These are phyloP conservation scores for Diaporthe capsici DNA, from an alignment of 2,329 filamentous ascomycete species.

Conservation along the genomic window DNA sequence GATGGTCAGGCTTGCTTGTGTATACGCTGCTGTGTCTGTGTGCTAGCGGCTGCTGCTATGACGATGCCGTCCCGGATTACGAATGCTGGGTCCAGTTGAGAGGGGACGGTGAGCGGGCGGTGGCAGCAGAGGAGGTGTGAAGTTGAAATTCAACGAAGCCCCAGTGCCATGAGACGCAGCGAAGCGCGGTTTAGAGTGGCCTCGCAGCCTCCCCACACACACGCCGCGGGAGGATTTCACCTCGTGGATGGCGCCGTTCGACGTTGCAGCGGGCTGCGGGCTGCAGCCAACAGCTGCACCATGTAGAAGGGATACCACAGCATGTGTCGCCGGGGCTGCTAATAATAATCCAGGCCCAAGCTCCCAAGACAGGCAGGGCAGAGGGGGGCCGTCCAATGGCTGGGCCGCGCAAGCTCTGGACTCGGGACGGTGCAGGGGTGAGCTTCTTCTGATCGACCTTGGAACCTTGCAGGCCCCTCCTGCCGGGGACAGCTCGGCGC, in stretches of 20 bases:
- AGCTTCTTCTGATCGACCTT: conserved; percentile 14
- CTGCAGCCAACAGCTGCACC: conserved; percentile 20
- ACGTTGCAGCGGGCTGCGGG: conserved; percentile 34
- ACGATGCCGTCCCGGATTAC: background rate
- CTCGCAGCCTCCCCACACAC: conserved; percentile 17
- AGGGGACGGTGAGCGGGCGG: background rate
- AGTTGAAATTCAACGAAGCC: conserved; percentile 17
- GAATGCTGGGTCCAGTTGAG: background rate
- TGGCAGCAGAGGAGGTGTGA: conserved; percentile 15
- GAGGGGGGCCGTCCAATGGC: conserved; percentile 34
- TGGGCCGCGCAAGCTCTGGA: background rate
- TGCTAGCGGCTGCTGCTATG: background rate
- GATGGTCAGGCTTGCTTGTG: background rate
- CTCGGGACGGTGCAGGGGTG: conserved; percentile 37
- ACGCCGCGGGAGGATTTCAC: background rate
- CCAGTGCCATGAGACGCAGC: background rate
- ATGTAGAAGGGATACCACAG: background rate
- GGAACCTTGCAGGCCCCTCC: conserved; percentile 20
- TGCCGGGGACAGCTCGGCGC: conserved; percentile 31
- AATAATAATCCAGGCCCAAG: conserved; percentile 16
- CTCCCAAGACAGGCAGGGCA: conserved; percentile 13
- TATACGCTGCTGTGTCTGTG: background rate
- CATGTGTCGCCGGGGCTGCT: conserved; percentile 6
- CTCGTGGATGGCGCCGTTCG: conserved; percentile 10
- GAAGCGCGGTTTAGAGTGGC: background rate